Evolutionary conservation across 805 yeast species (phyloP).

Genomic region (Candida coquimbonensis): DNA sequence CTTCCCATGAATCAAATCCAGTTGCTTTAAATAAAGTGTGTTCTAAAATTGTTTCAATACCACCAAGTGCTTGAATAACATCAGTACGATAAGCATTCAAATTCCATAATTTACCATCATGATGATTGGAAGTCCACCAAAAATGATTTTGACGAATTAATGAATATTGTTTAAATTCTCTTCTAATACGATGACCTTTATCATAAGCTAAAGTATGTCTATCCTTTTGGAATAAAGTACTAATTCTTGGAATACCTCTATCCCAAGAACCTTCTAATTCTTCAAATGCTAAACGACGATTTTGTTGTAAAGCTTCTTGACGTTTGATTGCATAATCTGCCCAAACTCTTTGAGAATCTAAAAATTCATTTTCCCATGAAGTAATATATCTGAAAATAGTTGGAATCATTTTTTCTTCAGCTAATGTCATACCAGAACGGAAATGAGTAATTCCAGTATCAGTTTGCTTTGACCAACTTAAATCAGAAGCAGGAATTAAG

Average conservation of each 20-base stretch:
- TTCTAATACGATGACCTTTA: slow-evolving; percentile 83
- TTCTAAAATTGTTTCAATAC: slow-evolving; percentile 91
- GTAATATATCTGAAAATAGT: slow-evolving; percentile 89
- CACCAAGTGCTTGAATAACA: slow-evolving; percentile 95
- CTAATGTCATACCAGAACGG: slow-evolving; percentile 85
- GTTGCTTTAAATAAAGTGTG: slow-evolving; percentile 95
- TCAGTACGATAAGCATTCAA: slow-evolving; percentile 88
- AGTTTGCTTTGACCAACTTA: slow-evolving; percentile 87
- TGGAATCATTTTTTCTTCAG: slow-evolving; percentile 78
- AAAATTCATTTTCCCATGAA: slow-evolving; percentile 94
- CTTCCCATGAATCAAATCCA: slow-evolving; percentile 98
- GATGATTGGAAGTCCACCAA: slow-evolving; percentile 94
- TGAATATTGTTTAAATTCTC: slow-evolving; percentile 69
- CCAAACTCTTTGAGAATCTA: slow-evolving; percentile 96
- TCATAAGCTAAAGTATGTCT: slow-evolving; percentile 92
- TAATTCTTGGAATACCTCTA: slow-evolving; percentile 92
- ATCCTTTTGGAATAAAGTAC: slow-evolving; percentile 91
- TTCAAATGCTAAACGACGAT: slow-evolving; percentile 82
- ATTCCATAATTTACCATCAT: slow-evolving; percentile 96
- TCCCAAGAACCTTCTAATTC: slow-evolving; percentile 96
- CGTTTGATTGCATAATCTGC: slow-evolving; percentile 91
- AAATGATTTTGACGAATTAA: slow-evolving; percentile 75
- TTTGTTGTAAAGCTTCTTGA: slow-evolving; percentile 77
- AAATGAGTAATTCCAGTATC: slow-evolving; percentile 93
- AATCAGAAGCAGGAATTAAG: slow-evolving; percentile 86